These are phyloP conservation scores for Micractinium sp. DNA, from an alignment of 139 green algal species.

Conservation along the genomic window DNA sequence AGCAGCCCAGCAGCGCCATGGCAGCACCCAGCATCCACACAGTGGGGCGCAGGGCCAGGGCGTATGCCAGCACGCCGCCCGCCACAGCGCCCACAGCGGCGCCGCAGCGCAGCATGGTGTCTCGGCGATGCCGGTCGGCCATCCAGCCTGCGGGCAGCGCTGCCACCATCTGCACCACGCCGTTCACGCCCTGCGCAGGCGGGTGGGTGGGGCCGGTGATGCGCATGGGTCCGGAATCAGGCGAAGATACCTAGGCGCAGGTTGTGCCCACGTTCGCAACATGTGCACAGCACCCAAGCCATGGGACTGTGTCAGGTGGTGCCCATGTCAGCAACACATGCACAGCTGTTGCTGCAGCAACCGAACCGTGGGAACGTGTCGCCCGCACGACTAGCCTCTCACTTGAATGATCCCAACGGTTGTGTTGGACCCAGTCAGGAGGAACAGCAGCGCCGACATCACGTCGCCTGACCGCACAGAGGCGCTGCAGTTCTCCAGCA, in stretches of 20 bases:
- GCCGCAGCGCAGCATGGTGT: slow-evolving; percentile 42
- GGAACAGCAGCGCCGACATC: slow-evolving; percentile 46
- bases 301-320: background rate
- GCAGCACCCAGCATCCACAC: slow-evolving; percentile 4
- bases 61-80: background rate
- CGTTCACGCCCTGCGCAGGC: slow-evolving; percentile 49
- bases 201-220: too few species aligned
- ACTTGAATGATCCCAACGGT: slow-evolving; percentile 47
- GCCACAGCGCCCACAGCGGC: slow-evolving; percentile 31
- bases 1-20: slow-evolving; percentile 37
- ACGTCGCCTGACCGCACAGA: slow-evolving; percentile 49
- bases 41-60: background rate
- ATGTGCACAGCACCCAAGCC: too few species aligned
- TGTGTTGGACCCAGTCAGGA: slow-evolving; percentile 43
- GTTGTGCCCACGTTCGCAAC: too few species aligned
- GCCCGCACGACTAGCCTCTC: too few species aligned
- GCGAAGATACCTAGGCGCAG: too few species aligned
- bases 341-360: too few species aligned
- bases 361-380: background rate
- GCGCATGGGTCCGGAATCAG: too few species aligned
- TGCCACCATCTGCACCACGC: slow-evolving; percentile 46
- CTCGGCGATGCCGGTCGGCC: slow-evolving; percentile 42
- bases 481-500: slow-evolving; percentile 45
- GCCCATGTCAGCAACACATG: background rate
- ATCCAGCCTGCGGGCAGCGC: slow-evolving; percentile 50